Percentiles rank a stretch among this genome's conserved stretches.
Evolutionary conservation across 371 early-diverging fungal genomes (phyloP).

Genomic region (Mucor indicus): DNA sequence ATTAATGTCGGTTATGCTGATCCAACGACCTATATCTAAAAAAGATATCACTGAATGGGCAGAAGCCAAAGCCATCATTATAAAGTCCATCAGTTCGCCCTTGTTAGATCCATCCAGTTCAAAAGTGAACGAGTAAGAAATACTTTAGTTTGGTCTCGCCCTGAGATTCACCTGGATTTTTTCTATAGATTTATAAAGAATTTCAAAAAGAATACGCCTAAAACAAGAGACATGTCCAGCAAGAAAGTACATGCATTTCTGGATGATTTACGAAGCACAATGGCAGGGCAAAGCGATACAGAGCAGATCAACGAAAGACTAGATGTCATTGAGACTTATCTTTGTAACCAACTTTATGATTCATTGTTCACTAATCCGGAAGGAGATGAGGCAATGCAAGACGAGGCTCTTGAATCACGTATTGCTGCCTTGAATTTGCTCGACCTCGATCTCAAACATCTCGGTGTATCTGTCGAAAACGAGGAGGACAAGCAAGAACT

Average conservation of each 20-base stretch:
- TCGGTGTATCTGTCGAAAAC: slow-evolving; percentile 51
- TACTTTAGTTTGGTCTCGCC: too few species aligned
- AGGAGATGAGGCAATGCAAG: slow-evolving; percentile 56
- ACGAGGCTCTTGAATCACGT: slow-evolving; percentile 64
- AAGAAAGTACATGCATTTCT: slow-evolving; percentile 22
- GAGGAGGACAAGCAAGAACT: slow-evolving; percentile 34
- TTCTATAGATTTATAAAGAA: slow-evolving; percentile 32
- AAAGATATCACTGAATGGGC: slow-evolving; percentile 38
- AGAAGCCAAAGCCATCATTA: slow-evolving; percentile 1
- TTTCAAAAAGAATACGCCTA: slow-evolving; percentile 28
- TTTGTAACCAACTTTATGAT: slow-evolving; percentile 43
- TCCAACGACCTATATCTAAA: slow-evolving; percentile 44
- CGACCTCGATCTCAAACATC: slow-evolving; percentile 53
- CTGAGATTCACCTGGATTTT: too few species aligned
- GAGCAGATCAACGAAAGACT: slow-evolving; percentile 14
- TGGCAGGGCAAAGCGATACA: background rate
- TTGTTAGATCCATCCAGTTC: slow-evolving; percentile 4
- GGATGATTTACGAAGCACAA: slow-evolving; percentile 18
- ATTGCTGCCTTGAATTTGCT: slow-evolving; percentile 69
- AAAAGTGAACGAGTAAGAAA: slow-evolving; percentile 12
- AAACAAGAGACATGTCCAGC: slow-evolving; percentile 26
- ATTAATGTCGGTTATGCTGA: slow-evolving; percentile 33
- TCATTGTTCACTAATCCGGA: slow-evolving; percentile 20
- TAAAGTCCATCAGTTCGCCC: background rate
- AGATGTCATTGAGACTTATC: slow-evolving; percentile 38